These are phyloP conservation scores for Schizophyllum commune DNA, from an alignment of 1,284 basidiomycete genomes.

Conservation along the genomic window DNA sequence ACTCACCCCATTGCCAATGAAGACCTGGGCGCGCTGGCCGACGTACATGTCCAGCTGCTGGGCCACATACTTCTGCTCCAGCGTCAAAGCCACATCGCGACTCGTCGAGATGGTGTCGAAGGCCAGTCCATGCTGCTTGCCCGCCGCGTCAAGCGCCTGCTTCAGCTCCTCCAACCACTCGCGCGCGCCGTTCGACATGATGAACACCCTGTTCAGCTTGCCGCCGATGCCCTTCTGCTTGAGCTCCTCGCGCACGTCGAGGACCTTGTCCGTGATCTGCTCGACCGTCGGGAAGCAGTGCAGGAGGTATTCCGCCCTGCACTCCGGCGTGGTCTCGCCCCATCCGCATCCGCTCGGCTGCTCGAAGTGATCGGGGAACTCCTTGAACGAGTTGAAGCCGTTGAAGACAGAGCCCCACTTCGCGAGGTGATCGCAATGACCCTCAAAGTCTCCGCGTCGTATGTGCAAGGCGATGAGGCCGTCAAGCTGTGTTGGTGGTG, in stretches of 20 bases:
- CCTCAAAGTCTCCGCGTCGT: slow-evolving; percentile 43
- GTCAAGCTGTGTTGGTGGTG: background rate
- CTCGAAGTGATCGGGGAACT: slow-evolving; percentile 30
- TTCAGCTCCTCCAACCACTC: slow-evolving; percentile 41
- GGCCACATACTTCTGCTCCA: slow-evolving; percentile 38
- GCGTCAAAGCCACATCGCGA: slow-evolving; percentile 32
- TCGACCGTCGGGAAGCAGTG: slow-evolving; percentile 43
- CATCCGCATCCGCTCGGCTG: slow-evolving; percentile 15
- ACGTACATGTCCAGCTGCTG: slow-evolving; percentile 49
- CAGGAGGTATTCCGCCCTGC: slow-evolving; percentile 12
- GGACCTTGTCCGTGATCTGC: slow-evolving; percentile 35
- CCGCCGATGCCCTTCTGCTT: slow-evolving; percentile 10
- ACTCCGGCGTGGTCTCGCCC: slow-evolving; percentile 19
- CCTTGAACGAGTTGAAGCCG: slow-evolving; percentile 38
- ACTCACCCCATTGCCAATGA: slow-evolving; percentile 51
- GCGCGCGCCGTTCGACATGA: slow-evolving; percentile 48
- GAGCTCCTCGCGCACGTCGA: slow-evolving; percentile 25
- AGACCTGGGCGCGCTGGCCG: slow-evolving; percentile 38
- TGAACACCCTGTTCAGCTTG: slow-evolving; percentile 29
- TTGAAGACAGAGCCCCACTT: slow-evolving; percentile 29
- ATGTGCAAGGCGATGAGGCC: slow-evolving; percentile 46
- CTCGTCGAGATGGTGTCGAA: slow-evolving; percentile 34
- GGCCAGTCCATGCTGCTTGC: slow-evolving; percentile 26
- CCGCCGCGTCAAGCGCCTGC: slow-evolving; percentile 24
- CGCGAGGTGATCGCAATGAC: slow-evolving; percentile 34